A percentile compares a stretch with the other conserved stretches of the same genome.
Conservation (phyloP, 1,284 basidiomycete species). For the Fomitopsis pinicola region DNA sequence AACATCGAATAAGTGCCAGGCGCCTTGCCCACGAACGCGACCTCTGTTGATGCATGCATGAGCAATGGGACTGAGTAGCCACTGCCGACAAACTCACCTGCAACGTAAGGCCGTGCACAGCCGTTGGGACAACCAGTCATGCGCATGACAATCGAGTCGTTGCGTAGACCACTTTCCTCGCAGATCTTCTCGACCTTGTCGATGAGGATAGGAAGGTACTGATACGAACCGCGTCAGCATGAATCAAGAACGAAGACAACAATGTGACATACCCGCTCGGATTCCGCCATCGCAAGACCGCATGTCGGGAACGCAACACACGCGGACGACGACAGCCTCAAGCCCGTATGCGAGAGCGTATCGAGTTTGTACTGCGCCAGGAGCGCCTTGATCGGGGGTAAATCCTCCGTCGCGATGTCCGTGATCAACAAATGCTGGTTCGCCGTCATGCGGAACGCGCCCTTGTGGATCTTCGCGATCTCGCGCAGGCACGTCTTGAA, state of each 20-base stretch:
- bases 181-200: slow-evolving; percentile 96
- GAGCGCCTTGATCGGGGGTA: slow-evolving; percentile 76
- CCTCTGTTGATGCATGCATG: slow-evolving; percentile 45
- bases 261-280: slow-evolving; percentile 60
- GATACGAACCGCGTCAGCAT: slow-evolving; percentile 3
- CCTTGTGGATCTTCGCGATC: slow-evolving; percentile 93
- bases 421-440: slow-evolving; percentile 95
- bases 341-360: slow-evolving; percentile 76
- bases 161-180: slow-evolving; percentile 88
- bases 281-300: slow-evolving; percentile 93
- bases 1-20: slow-evolving; percentile 94
- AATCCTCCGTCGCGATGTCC: slow-evolving; percentile 72
- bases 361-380: slow-evolving; percentile 90
- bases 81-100: slow-evolving; percentile 42
- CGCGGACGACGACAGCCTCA: slow-evolving; percentile 86
- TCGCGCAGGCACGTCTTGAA: slow-evolving; percentile 94
- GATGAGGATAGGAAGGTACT: slow-evolving; percentile 93
- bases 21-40: slow-evolving; percentile 96
- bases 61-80: background rate
- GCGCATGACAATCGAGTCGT: slow-evolving; percentile 95
- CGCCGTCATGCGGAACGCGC: slow-evolving; percentile 86
- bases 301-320: slow-evolving; percentile 99
- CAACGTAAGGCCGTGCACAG: slow-evolving; percentile 92
- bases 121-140: slow-evolving; percentile 98
- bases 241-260: background rate